Evolutionary conservation across 2,329 filamentous ascomycete genomes (phyloP), one percentile per base, ranked within the genome.

Genomic region (Aureobasidium musti): DNA sequence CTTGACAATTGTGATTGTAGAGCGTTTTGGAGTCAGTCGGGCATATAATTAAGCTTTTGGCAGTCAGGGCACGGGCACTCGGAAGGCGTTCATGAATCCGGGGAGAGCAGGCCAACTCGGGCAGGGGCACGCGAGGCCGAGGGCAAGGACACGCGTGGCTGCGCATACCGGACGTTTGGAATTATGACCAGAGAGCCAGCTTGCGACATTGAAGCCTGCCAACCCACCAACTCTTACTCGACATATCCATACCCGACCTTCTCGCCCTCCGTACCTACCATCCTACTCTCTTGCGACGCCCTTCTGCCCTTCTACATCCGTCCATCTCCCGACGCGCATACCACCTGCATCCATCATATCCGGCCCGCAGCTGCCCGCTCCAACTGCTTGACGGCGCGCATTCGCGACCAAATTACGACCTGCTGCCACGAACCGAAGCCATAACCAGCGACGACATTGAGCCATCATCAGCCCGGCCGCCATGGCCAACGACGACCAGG

Each of bases 401-500:
- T 21, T 17, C 33, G 30, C 33, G 33, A 21, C 33, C 45, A 19
- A 21, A 52, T 28, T 35, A 63, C 37, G 35, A 13, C 7, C 21
- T 11, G 17, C 19, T 23, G 47, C 33, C 45, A 28, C 35, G 5
- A 17, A 1, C 13, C 8, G 17, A 30, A 30, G 14, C 1, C 45
- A 41, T n/a, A 26, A 30, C n/a, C 13, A 37, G 45, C 45, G 30
- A 41, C 43, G 45, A 52, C 33, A 63, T 63, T 63, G 59, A 35
- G 6, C n/a, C 26, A 41, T 37, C 26, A 23, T 30, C 23, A 23
- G 14, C n/a, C 23, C 19, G 61, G 61, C 61, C 61, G 49, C 61
- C 61, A 64, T 64, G 61, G 61, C 61, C 61, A 45, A 33, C 49
- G 61, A 54, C 61, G 61, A 54, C 61, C 61, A 43, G 61, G 61